Evolutionary conservation across 202 grass and related monocot species (phyloP).

Genomic region (Dendrocalamus latiflorus): DNA sequence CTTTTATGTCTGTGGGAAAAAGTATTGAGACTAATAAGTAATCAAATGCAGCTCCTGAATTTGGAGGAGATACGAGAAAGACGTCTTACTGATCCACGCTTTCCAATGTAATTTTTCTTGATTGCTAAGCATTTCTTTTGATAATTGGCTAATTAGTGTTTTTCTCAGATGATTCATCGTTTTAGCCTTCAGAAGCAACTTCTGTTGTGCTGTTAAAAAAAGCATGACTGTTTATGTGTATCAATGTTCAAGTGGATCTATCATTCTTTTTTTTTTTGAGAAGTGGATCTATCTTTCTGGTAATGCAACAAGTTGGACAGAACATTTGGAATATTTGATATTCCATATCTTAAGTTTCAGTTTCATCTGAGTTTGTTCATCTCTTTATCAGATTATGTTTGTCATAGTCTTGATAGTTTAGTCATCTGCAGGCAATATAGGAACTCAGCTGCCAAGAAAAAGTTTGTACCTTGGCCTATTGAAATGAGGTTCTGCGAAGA

Average conservation of each 20-base stretch:
- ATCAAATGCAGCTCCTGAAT: slow-evolving; percentile 64
- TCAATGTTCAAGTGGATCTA: not conserved
- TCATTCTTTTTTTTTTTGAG: too few relatives aligned
- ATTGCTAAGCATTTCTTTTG: not conserved
- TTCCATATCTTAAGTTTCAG: not conserved
- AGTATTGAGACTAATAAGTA: slow-evolving; percentile 31
- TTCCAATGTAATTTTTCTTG: slow-evolving; percentile 64
- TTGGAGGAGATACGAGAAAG: slow-evolving; percentile 89
- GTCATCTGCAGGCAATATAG: slow-evolving; percentile 71
- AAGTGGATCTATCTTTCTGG: not conserved
- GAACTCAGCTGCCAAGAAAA: slow-evolving; percentile 71
- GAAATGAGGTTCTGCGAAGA: slow-evolving; percentile 90
- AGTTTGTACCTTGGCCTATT: slow-evolving; percentile 88
- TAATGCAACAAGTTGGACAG: not conserved
- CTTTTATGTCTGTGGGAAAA: not conserved
- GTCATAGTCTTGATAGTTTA: slow-evolving; percentile 16
- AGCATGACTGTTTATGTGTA: not conserved
- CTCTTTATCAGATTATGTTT: not conserved
- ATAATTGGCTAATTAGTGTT: not conserved
- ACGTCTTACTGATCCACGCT: slow-evolving; percentile 77
- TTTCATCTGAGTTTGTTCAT: slow-evolving; percentile 14
- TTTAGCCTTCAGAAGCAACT: slow-evolving; percentile 4
- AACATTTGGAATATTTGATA: not conserved
- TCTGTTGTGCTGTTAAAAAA: not conserved
- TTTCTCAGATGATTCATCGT: not conserved